Conservation (phyloP, 768 basidiomycete genomes). For the Dentipellis fragilis region DNA sequence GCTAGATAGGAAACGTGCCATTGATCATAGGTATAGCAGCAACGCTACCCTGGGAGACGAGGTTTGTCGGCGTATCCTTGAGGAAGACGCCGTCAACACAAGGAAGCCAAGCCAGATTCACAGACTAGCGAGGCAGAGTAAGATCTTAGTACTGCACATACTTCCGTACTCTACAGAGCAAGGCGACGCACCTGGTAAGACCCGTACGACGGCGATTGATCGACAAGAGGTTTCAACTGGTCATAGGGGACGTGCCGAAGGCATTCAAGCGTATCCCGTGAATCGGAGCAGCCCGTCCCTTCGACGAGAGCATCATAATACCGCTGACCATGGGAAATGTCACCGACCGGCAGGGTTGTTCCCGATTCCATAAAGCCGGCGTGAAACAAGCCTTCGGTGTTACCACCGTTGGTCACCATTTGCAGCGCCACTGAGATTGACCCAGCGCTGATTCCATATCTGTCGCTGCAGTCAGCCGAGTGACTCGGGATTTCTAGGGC, state of each 20-base stretch:
- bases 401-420: neutral
- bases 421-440: neutral
- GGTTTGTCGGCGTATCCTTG: constrained; percentile 12
- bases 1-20: constrained; percentile 1
- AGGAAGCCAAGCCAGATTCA: constrained; percentile 15
- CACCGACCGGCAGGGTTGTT: constrained; percentile 35
- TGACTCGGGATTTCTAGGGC: neutral
- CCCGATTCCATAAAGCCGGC: constrained; percentile 42
- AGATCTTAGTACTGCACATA: no score
- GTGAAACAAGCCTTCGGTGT: constrained; percentile 27
- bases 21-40: constrained; percentile 15
- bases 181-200: constrained; percentile 21
- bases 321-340: constrained; percentile 31
- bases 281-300: constrained; percentile 29
- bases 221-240: constrained; percentile 22
- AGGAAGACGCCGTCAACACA: constrained; percentile 19
- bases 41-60: constrained; percentile 13
- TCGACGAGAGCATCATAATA: constrained; percentile 34
- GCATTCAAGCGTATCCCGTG: constrained; percentile 31
- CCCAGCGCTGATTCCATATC: constrained; percentile 44
- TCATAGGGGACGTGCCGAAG: constrained; percentile 18
- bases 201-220: constrained; percentile 21
- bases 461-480: constrained; percentile 27
- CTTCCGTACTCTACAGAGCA: no score
- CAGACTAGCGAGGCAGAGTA: no score